Evolutionary conservation across 176 grass and related monocot genomes (phyloP).

Genomic region (Oryza officinalis): DNA sequence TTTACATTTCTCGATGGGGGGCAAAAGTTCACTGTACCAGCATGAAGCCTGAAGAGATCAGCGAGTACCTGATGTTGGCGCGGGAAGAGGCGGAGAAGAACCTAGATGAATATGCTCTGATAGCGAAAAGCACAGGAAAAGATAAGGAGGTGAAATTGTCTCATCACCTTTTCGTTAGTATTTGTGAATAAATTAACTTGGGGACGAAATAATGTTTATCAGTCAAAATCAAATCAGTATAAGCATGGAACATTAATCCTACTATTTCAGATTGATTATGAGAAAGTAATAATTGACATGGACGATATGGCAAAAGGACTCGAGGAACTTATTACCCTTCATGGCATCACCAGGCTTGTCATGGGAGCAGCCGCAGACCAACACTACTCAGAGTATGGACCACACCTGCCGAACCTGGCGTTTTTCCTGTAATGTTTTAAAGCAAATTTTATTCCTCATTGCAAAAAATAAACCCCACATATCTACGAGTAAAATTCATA

Average conservation of each 20-base stretch:
- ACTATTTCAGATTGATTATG: constrained; percentile 35
- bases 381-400: constrained; percentile 54
- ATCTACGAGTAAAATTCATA: no score
- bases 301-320: constrained; percentile 56
- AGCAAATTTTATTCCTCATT: no score
- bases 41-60: constrained; percentile 37
- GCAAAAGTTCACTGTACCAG: constrained; percentile 36
- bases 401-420: not conserved
- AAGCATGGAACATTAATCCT: not conserved
- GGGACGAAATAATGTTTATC: not conserved
- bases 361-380: constrained; percentile 67
- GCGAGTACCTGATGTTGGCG: constrained; percentile 34
- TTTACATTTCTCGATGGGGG: constrained; percentile 43
- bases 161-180: not conserved
- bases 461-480: no score
- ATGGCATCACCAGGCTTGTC: constrained; percentile 50
- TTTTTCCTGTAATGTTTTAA: not conserved
- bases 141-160: constrained; percentile 34
- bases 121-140: constrained; percentile 23
- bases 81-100: constrained; percentile 42
- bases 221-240: not conserved
- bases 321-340: constrained; percentile 42
- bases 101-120: constrained; percentile 48
- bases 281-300: constrained; percentile 53
- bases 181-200: not conserved